Conservation (phyloP, 2,329 filamentous ascomycete genomes). For the Fusarium ramigenum region DNA sequence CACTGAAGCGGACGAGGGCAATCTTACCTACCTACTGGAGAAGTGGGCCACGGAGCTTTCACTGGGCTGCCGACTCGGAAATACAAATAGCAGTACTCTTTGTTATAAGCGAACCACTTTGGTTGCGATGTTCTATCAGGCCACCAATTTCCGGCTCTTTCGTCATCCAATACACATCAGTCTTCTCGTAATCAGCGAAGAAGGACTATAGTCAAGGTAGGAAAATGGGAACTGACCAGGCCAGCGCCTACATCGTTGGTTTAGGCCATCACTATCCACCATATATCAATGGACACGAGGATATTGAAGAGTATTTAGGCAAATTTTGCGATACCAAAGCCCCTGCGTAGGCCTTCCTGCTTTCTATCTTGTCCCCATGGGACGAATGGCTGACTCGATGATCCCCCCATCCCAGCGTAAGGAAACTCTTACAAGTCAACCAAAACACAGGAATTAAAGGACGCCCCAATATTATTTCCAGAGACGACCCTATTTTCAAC, state of each 20-base stretch:
- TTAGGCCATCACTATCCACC: too few species aligned
- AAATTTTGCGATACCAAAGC: neutral
- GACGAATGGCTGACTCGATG: too few species aligned
- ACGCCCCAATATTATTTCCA: too few species aligned
- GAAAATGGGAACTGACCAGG: neutral
- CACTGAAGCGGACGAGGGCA: too few species aligned
- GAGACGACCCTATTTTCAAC: too few species aligned
- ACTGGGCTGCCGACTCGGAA: neutral
- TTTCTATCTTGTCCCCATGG: too few species aligned
- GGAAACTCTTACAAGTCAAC: too few species aligned
- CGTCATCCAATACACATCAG: neutral
- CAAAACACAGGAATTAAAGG: too few species aligned
- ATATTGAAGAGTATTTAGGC: neutral
- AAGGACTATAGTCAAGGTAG: neutral
- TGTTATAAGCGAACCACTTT: neutral
- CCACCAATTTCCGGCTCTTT: neutral
- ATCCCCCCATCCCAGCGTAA: too few species aligned
- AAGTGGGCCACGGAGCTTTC: neutral
- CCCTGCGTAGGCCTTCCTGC: conserved; percentile 2
- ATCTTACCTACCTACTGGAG: neutral
- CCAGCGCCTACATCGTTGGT: conserved; percentile 1
- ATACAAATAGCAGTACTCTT: conserved; percentile 1
- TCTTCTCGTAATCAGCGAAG: neutral
- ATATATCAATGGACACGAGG: neutral
- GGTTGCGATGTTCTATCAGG: neutral